A percentile compares a stretch with the other conserved stretches of the same genome.
phyloP scores from a whole-genome alignment of 345 rosid genomes.

The Pistacia vera region DNA sequence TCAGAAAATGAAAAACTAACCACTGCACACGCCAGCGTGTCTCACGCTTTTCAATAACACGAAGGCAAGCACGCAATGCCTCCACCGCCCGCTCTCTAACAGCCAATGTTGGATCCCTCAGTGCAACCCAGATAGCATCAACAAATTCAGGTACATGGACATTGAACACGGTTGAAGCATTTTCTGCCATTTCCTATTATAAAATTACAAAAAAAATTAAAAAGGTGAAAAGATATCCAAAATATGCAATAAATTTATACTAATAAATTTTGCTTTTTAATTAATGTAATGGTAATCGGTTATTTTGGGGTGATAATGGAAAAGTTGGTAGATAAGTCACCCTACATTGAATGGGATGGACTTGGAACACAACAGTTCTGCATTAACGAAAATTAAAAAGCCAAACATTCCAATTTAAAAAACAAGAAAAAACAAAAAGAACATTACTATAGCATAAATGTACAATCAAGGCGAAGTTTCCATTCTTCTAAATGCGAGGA shows the following conservation, averaged over 20 bases:
- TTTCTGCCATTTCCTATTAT: constrained; percentile 95
- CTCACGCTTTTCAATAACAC: constrained; percentile 98
- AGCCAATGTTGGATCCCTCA: constrained; percentile 89
- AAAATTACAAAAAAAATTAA: constrained; percentile 3
- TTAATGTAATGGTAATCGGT: no score
- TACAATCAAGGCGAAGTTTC: neutral
- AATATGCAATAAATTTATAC: constrained; percentile 4
- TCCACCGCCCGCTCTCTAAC: constrained; percentile 95
- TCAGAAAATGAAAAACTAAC: constrained; percentile 43
- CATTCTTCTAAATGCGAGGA: neutral
- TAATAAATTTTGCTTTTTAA: neutral
- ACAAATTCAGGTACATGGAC: constrained; percentile 96
- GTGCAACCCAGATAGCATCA: constrained; percentile 98
- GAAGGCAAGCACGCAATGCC: constrained; percentile 99
- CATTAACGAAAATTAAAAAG: neutral
- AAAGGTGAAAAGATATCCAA: constrained; percentile 4
- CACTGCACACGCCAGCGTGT: constrained; percentile 99
- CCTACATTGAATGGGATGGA: neutral
- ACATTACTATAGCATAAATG: no score
- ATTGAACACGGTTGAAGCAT: constrained; percentile 97
- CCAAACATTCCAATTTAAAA: neutral
- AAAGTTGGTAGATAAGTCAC: no score
- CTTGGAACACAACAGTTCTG: constrained; percentile 2
- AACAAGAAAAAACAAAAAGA: neutral
- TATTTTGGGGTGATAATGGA: no score